Conservation (phyloP, 2,329 filamentous ascomycete species). For the Alternaria sp. region DNA sequence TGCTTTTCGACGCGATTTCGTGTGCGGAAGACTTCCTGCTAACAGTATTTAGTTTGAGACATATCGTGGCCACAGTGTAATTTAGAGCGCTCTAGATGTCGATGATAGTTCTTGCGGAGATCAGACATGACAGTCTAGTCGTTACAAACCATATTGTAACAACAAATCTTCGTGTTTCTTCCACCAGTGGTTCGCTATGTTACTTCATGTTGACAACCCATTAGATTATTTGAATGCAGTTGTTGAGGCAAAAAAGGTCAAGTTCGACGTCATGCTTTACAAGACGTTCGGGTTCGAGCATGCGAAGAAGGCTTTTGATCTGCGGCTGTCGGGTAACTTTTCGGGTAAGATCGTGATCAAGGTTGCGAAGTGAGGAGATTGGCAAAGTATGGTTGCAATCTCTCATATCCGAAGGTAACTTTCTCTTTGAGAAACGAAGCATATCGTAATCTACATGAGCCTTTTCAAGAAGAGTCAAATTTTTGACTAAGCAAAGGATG, state of each 20-base stretch:
- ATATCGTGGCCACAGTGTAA: too few species aligned
- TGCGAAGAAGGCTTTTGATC: conserved; percentile 46
- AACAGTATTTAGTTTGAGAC: not conserved
- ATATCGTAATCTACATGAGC: not conserved
- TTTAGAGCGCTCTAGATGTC: not conserved
- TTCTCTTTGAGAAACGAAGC: not conserved
- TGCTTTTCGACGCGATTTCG: not conserved
- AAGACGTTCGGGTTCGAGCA: conserved; percentile 48
- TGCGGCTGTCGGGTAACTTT: conserved; percentile 48
- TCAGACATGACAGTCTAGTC: not conserved
- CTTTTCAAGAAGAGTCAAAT: not conserved
- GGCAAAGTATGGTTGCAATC: not conserved
- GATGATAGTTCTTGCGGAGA: not conserved
- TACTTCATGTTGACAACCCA: too few species aligned
- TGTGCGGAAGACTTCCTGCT: not conserved
- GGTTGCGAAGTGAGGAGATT: conserved; percentile 3
- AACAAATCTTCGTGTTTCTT: not conserved
- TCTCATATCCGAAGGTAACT: not conserved
- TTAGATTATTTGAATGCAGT: conserved; percentile 23
- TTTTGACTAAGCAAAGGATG: not conserved
- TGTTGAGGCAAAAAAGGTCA: conserved; percentile 47
- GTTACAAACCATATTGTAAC: not conserved
- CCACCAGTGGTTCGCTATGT: too few species aligned
- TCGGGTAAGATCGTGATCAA: conserved; percentile 44
- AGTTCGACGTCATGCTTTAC: conserved; percentile 42